Evolutionary conservation across 2,329 filamentous ascomycete genomes (phyloP).

Genomic region (Aspergillus sp.): DNA sequence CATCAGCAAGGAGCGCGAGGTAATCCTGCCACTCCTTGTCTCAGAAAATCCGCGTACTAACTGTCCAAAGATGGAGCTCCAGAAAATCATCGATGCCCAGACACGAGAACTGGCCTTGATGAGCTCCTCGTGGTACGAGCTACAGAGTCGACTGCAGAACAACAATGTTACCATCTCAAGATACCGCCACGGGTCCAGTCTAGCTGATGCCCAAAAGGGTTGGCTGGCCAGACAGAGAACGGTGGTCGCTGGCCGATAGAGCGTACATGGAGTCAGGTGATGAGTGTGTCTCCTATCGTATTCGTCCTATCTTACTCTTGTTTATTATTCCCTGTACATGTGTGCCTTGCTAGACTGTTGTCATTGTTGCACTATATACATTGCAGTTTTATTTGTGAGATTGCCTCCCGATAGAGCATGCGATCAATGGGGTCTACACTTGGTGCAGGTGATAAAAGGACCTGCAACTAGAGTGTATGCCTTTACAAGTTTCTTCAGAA

Average conservation of each 20-base stretch:
- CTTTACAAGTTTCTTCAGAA: no score
- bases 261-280: no score
- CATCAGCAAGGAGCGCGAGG: constrained; percentile 40
- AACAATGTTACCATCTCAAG: constrained; percentile 41
- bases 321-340: not conserved
- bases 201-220: constrained; percentile 39
- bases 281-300: not conserved
- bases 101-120: constrained; percentile 45
- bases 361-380: not conserved
- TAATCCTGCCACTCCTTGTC: constrained; percentile 16
- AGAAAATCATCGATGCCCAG: constrained; percentile 39
- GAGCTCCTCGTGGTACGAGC: constrained; percentile 47
- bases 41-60: not conserved
- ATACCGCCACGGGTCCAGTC: constrained; percentile 36
- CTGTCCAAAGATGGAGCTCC: constrained; percentile 34
- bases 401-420: no score
- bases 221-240: constrained; percentile 46
- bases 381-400: not conserved
- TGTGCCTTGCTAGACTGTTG: constrained; percentile 1
- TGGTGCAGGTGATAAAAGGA: no score
- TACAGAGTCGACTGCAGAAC: constrained; percentile 45
- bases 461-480: no score
- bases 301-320: not conserved
- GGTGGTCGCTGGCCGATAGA: constrained; percentile 36
- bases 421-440: no score